Conservation (phyloP, 2,329 filamentous ascomycete genomes). For the Aspergillus melleus region DNA sequence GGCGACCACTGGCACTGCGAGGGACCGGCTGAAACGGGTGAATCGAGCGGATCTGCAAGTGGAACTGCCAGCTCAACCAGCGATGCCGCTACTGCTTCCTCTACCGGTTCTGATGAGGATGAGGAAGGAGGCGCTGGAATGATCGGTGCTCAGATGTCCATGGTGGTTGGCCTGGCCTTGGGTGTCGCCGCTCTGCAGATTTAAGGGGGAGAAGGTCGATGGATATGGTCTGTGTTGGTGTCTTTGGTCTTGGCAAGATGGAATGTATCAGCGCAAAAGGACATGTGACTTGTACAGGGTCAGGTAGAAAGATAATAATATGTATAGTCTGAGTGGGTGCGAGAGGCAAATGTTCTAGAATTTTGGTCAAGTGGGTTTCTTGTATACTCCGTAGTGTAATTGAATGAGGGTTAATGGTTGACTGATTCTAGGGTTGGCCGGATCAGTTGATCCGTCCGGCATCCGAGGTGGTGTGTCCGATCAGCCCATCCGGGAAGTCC, state of each 20-base stretch:
- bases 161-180: slow-evolving; percentile 14
- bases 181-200: slow-evolving; percentile 12
- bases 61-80: slow-evolving; percentile 1
- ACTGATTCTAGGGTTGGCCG: slow-evolving; percentile 4
- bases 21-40: slow-evolving; percentile 6
- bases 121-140: slow-evolving; percentile 12
- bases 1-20: slow-evolving; percentile 23
- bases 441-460: slow-evolving; percentile 11
- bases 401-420: neutral
- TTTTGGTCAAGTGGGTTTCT: too few species aligned
- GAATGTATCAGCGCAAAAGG: neutral
- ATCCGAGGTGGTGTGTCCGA: slow-evolving; percentile 24
- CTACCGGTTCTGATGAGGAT: slow-evolving; percentile 2
- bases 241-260: neutral
- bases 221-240: neutral
- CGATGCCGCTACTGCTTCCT: slow-evolving; percentile 9
- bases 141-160: slow-evolving; percentile 6
- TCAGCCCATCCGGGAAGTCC: slow-evolving; percentile 21
- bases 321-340: neutral
- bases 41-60: slow-evolving; percentile 1
- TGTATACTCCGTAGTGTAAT: too few species aligned
- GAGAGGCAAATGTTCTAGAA: too few species aligned
- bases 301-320: neutral
- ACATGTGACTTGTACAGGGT: neutral
- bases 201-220: neutral